These are phyloP conservation scores for Penicillium odoratum DNA, from an alignment of 495 filamentous ascomycete genomes.

Conservation along the genomic window DNA sequence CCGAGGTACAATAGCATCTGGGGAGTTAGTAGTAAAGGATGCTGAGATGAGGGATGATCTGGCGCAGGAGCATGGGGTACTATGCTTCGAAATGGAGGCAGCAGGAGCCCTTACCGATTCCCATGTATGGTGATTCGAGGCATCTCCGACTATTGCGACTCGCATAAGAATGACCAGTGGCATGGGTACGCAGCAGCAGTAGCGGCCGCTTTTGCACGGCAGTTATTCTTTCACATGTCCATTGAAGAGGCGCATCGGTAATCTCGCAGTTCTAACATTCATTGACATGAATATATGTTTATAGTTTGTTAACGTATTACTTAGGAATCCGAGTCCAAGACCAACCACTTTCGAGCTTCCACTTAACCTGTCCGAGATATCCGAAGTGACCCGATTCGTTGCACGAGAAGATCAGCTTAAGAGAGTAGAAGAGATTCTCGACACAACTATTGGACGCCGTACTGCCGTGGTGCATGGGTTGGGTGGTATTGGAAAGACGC, in stretches of 20 bases:
- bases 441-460: neutral
- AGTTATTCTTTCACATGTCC: neutral
- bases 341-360: neutral
- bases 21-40: slow-evolving; percentile 31
- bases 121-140: slow-evolving; percentile 1
- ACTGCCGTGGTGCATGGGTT: slow-evolving; percentile 6
- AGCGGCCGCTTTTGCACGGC: neutral
- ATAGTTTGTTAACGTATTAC: neutral
- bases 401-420: neutral
- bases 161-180: slow-evolving; percentile 3
- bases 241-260: neutral
- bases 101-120: neutral
- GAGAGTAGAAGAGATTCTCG: neutral
- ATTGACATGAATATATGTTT: neutral
- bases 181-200: neutral
- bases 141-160: slow-evolving; percentile 1
- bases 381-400: neutral
- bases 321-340: neutral
- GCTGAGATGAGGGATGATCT: slow-evolving; percentile 21
- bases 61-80: slow-evolving; percentile 16
- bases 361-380: neutral
- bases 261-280: neutral
- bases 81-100: slow-evolving; percentile 16
- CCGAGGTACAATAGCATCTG: slow-evolving; percentile 39
- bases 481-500: slow-evolving; percentile 13